These are phyloP conservation scores for Aspergillus sergii DNA, from an alignment of 2,329 filamentous ascomycete genomes.

Conservation along the genomic window DNA sequence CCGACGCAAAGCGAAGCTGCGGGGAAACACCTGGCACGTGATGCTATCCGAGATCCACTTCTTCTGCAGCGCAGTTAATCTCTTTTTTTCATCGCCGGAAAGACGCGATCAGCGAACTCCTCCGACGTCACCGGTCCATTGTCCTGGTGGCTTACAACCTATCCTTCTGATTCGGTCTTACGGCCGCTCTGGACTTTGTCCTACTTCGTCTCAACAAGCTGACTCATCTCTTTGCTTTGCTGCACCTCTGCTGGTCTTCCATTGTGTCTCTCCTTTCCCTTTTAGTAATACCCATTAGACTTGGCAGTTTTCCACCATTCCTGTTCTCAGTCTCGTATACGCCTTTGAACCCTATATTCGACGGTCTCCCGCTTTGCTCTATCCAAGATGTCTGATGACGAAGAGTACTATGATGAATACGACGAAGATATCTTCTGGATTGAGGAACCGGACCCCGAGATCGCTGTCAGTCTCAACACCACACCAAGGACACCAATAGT, in stretches of 20 bases:
- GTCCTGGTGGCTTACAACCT: neutral
- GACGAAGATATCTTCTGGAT: constrained; percentile 39
- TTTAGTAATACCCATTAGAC: neutral
- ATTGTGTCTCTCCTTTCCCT: neutral
- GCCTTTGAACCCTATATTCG: neutral
- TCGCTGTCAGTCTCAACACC: constrained; percentile 31
- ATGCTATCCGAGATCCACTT: constrained; percentile 9
- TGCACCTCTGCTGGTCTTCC: neutral
- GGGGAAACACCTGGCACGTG: constrained; percentile 34
- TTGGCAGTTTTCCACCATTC: neutral
- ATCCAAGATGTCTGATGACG: constrained; percentile 40
- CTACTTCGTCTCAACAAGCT: neutral
- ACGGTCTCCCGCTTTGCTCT: neutral
- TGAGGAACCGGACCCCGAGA: constrained; percentile 38
- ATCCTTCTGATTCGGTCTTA: neutral
- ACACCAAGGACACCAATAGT: neutral
- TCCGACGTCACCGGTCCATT: constrained; percentile 7
- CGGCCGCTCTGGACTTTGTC: neutral
- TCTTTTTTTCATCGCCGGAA: constrained; percentile 4
- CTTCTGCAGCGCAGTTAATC: constrained; percentile 3
- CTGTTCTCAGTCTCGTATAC: neutral
- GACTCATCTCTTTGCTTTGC: neutral
- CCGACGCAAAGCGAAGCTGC: constrained; percentile 44
- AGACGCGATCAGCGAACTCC: constrained; percentile 4
- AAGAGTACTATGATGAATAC: constrained; percentile 40